A percentile compares a stretch with the other conserved stretches of the same genome.
phyloP scores from a whole-genome alignment of 148 eudicot species.

The Selenicereus undatus region DNA sequence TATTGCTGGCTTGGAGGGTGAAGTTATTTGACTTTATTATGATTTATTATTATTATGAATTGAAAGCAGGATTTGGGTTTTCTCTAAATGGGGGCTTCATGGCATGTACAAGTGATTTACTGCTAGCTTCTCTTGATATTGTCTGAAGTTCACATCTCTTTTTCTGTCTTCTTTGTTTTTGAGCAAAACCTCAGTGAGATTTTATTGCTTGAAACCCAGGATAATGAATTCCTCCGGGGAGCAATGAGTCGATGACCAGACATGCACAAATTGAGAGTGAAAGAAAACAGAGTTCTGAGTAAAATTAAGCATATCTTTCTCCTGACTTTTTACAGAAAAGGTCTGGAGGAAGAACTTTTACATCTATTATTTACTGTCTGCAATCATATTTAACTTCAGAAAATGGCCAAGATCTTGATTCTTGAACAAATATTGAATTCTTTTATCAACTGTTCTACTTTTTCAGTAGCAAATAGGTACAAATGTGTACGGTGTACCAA shows the following conservation, averaged over 20 bases:
- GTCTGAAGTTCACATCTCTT: not conserved
- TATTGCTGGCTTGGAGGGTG: slow-evolving; percentile 98
- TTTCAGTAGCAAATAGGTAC: not conserved
- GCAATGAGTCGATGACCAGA: not conserved
- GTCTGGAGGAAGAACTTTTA: not conserved
- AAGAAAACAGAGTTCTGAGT: too few relatives aligned
- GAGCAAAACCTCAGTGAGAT: not conserved
- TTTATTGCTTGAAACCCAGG: not conserved
- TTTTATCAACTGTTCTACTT: not conserved
- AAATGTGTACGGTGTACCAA: not conserved
- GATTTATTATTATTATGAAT: not conserved
- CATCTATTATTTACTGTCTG: not conserved
- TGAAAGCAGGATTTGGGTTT: not conserved
- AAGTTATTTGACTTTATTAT: slow-evolving; percentile 8
- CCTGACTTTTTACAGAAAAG: not conserved
- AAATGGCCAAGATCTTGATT: not conserved
- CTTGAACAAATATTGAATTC: not conserved
- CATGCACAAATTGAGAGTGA: not conserved
- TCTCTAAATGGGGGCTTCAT: not conserved
- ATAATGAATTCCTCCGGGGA: not conserved
- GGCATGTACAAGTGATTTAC: not conserved
- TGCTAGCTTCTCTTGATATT: not conserved
- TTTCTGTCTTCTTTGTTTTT: not conserved
- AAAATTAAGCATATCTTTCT: not conserved
- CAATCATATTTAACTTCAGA: not conserved